Percentiles rank a stretch among this genome's conserved stretches.
These are phyloP conservation scores for Polygonum aviculare DNA, from an alignment of 148 eudicot species.

Conservation along the genomic window DNA sequence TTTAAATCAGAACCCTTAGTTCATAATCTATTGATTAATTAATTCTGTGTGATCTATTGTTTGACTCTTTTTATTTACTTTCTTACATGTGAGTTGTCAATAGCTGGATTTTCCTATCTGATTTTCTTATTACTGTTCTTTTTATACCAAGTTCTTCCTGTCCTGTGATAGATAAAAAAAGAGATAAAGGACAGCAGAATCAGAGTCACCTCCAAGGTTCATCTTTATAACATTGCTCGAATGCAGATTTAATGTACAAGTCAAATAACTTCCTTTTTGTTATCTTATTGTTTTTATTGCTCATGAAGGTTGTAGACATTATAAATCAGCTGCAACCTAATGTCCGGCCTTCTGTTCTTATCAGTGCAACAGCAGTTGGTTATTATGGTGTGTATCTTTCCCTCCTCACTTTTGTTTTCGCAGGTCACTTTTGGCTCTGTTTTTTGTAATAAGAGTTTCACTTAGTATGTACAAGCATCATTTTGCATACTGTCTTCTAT, in stretches of 20 bases:
- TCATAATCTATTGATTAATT: background rate
- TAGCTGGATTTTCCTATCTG: background rate
- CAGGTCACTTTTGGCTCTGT: background rate
- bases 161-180: constrained; percentile 54
- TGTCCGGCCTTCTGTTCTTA: constrained; percentile 65
- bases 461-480: background rate
- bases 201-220: constrained; percentile 84
- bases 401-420: background rate
- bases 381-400: constrained; percentile 60
- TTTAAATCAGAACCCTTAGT: background rate
- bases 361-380: constrained; percentile 96
- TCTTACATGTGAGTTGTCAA: background rate
- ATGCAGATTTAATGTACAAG: background rate
- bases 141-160: background rate
- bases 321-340: constrained; percentile 61
- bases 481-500: background rate
- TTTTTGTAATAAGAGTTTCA: background rate
- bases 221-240: background rate
- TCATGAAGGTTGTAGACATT: constrained; percentile 70
- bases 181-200: constrained; percentile 95
- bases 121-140: background rate
- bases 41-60: background rate
- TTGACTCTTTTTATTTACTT: background rate
- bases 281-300: constrained; percentile 1
- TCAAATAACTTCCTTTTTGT: background rate